Evolutionary conservation across 768 basidiomycete species (phyloP).

Genomic region (Boletus tomentosulus): DNA sequence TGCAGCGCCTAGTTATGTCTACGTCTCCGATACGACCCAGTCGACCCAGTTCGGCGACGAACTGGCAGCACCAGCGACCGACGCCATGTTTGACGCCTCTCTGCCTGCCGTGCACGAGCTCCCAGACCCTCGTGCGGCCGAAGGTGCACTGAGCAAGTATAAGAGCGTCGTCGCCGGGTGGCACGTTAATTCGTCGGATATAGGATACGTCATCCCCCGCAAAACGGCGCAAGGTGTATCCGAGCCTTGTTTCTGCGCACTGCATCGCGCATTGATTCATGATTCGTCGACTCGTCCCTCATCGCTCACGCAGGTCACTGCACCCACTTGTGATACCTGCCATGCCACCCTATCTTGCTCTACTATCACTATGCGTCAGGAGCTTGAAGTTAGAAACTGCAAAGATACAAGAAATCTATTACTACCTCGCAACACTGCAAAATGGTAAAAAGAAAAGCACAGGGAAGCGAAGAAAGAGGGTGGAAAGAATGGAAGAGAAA

Average conservation of each 20-base stretch:
- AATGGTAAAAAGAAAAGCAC: too few relatives aligned
- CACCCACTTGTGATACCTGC: constrained; percentile 65
- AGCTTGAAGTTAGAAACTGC: too few relatives aligned
- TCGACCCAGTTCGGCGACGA: constrained; percentile 30
- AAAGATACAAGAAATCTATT: too few relatives aligned
- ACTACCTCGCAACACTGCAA: too few relatives aligned
- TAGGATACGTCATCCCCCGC: constrained; percentile 45
- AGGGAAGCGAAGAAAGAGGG: too few relatives aligned
- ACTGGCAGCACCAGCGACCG: constrained; percentile 1
- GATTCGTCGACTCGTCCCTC: neutral
- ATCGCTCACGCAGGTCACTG: constrained; percentile 38
- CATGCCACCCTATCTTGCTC: constrained; percentile 53
- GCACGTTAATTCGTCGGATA: constrained; percentile 39
- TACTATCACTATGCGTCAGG: too few relatives aligned
- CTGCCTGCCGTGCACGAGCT: constrained; percentile 11
- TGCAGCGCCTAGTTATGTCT: constrained; percentile 18
- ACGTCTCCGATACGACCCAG: constrained; percentile 29
- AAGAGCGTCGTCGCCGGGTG: constrained; percentile 48
- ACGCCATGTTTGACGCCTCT: constrained; percentile 10
- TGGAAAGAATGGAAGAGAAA: too few relatives aligned
- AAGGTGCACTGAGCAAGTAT: constrained; percentile 45
- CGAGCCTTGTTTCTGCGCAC: constrained; percentile 13
- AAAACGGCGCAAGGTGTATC: constrained; percentile 61
- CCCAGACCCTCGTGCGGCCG: constrained; percentile 26
- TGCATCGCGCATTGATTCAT: neutral